A percentile compares a stretch with the other conserved stretches of the same genome.
Conservation (phyloP, 148 eudicot genomes). For the Nepenthes mirabilis region DNA sequence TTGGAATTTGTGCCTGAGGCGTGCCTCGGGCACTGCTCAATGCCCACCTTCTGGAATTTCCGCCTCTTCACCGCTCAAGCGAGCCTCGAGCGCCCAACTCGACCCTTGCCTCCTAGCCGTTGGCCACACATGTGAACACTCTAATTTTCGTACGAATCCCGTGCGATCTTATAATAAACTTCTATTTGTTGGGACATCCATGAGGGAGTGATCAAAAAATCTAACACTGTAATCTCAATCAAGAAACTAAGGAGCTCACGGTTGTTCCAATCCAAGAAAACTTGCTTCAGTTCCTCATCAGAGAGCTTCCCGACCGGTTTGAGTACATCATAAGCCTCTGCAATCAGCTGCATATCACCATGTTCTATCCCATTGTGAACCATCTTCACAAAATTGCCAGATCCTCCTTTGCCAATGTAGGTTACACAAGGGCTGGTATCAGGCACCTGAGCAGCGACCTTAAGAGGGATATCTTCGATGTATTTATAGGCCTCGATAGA, state of each 20-base stretch:
- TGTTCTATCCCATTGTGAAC: conserved; percentile 7
- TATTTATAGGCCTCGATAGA: not conserved
- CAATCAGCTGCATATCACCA: conserved; percentile 7
- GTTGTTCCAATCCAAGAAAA: not conserved
- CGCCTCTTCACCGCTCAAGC: too few species aligned
- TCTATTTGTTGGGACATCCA: too few species aligned
- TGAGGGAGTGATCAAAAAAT: too few species aligned
- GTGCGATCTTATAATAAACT: too few species aligned
- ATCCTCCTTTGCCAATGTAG: conserved; percentile 3
- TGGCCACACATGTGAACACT: too few species aligned
- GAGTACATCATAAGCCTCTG: conserved; percentile 4
- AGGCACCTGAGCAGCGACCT: not conserved
- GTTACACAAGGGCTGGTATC: conserved; percentile 2
- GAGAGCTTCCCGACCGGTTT: conserved; percentile 4
- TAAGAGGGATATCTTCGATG: conserved; percentile 4
- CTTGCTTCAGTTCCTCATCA: conserved; percentile 4
- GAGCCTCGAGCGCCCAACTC: too few species aligned
- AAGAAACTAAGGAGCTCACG: conserved; percentile 2
- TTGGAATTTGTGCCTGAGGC: too few species aligned
- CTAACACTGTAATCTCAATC: not conserved
- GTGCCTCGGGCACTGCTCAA: too few species aligned
- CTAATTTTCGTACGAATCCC: too few species aligned
- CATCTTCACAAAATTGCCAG: conserved; percentile 6
- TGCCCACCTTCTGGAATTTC: too few species aligned
- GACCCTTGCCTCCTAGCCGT: too few species aligned